phyloP scores from a whole-genome alignment of 768 basidiomycete genomes.

The Saitozyma podzolica region DNA sequence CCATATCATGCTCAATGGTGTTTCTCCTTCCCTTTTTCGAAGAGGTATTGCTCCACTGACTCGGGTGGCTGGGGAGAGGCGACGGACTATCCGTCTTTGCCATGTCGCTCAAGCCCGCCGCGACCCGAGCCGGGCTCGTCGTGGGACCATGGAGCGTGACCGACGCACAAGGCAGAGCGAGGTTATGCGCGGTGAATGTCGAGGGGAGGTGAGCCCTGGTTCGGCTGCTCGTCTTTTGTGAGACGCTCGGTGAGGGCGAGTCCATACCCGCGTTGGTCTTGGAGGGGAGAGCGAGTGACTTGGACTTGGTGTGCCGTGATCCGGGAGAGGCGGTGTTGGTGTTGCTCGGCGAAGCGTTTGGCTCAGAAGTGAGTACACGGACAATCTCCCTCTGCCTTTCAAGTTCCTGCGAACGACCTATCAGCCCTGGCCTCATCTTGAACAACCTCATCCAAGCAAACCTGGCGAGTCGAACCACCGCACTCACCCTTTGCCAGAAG shows the following conservation, averaged over 20 bases:
- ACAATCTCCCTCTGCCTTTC: constrained; percentile 44
- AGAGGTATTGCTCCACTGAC: constrained; percentile 35
- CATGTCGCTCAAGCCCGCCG: background rate
- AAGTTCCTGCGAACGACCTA: constrained; percentile 22
- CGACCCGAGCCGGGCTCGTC: too few relatives aligned
- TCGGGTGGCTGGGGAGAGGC: constrained; percentile 40
- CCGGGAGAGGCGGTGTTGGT: constrained; percentile 8
- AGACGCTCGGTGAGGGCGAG: background rate
- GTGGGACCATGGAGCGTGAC: background rate
- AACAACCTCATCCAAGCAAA: background rate
- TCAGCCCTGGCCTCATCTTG: constrained; percentile 1
- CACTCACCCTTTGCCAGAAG: constrained; percentile 44
- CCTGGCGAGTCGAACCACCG: background rate
- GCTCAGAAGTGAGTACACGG: constrained; percentile 27
- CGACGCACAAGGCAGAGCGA: constrained; percentile 27
- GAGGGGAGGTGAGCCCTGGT: constrained; percentile 21
- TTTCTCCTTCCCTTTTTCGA: constrained; percentile 35
- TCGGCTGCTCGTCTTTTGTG: background rate
- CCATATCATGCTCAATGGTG: constrained; percentile 50
- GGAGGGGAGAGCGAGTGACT: constrained; percentile 21
- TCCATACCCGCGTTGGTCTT: constrained; percentile 1
- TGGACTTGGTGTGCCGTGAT: constrained; percentile 26
- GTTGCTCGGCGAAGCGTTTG: constrained; percentile 2
- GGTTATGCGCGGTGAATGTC: constrained; percentile 41
- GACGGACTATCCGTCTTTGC: constrained; percentile 10